Percentiles rank a stretch among this genome's conserved stretches.
Evolutionary conservation across 495 filamentous ascomycete species (phyloP).

Genomic region (Hyaloscypha variabilis): DNA sequence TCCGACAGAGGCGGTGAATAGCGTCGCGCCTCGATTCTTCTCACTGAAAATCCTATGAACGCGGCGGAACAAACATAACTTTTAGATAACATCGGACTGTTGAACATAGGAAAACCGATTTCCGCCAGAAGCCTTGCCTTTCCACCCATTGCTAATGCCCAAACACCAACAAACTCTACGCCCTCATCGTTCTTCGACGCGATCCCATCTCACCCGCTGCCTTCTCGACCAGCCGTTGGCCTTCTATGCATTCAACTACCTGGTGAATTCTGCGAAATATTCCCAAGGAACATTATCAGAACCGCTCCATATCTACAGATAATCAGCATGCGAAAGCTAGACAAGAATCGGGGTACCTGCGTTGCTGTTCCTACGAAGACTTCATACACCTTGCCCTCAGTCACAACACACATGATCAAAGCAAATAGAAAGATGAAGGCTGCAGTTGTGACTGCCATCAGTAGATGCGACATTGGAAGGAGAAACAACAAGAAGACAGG

Average conservation of each 20-base stretch:
- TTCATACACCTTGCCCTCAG: constrained; percentile 13
- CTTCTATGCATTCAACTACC: neutral
- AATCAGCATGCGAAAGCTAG: neutral
- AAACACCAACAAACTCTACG: too few species aligned
- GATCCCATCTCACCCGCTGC: neutral
- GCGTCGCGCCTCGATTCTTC: neutral
- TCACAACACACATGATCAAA: constrained; percentile 5
- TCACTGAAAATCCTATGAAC: neutral
- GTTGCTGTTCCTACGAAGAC: constrained; percentile 16
- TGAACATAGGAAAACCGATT: neutral
- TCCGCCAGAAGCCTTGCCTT: neutral
- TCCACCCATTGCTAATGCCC: neutral
- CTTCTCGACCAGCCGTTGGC: neutral
- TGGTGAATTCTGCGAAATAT: neutral
- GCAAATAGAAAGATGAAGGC: constrained; percentile 17
- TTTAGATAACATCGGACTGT: neutral
- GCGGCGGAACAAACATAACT: neutral
- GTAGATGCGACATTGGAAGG: neutral
- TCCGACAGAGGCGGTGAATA: neutral
- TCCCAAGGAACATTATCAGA: constrained; percentile 17
- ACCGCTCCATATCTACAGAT: constrained; percentile 14
- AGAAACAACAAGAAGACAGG: constrained; percentile 24
- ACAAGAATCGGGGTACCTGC: neutral
- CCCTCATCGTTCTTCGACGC: too few species aligned
- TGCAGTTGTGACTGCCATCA: constrained; percentile 12